Conservation (phyloP, 2,329 filamentous ascomycete genomes). For the Cercospora berteroae region DNA sequence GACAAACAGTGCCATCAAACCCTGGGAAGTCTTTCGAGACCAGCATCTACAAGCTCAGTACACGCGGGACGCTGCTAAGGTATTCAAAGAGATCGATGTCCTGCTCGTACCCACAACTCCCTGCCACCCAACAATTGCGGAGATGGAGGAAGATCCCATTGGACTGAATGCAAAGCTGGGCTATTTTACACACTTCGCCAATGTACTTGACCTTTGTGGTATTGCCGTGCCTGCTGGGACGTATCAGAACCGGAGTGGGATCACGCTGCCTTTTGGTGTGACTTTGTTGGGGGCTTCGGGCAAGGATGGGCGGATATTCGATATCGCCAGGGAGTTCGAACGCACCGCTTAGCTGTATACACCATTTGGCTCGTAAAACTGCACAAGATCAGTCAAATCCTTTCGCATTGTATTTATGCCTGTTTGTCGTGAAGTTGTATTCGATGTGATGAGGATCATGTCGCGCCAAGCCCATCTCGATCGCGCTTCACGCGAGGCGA, state of each 20-base stretch:
- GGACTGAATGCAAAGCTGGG: conserved; percentile 55
- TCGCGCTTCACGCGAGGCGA: not conserved
- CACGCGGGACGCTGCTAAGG: conserved; percentile 44
- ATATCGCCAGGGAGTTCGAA: conserved; percentile 40
- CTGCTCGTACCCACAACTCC: conserved; percentile 56
- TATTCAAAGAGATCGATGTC: conserved; percentile 47
- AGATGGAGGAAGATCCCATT: conserved; percentile 54
- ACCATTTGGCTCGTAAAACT: not conserved
- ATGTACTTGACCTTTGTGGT: conserved; percentile 59
- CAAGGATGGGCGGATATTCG: conserved; percentile 42
- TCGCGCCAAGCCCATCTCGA: not conserved
- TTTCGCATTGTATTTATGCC: not conserved
- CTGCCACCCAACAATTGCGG: conserved; percentile 50
- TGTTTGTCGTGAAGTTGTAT: not conserved
- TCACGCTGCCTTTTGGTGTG: conserved; percentile 43
- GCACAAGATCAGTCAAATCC: not conserved
- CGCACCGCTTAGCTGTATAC: conserved; percentile 14
- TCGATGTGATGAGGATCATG: not conserved
- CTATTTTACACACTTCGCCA: conserved; percentile 60
- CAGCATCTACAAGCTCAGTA: conserved; percentile 47
- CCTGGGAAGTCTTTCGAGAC: conserved; percentile 52
- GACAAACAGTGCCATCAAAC: conserved; percentile 40
- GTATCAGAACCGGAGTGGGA: conserved; percentile 32
- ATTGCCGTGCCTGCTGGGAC: conserved; percentile 54
- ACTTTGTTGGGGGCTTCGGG: conserved; percentile 42